Evolutionary conservation across 331 rosid species (phyloP), one percentile per base, ranked within the genome.

Genomic region (Quercus tomentella): DNA sequence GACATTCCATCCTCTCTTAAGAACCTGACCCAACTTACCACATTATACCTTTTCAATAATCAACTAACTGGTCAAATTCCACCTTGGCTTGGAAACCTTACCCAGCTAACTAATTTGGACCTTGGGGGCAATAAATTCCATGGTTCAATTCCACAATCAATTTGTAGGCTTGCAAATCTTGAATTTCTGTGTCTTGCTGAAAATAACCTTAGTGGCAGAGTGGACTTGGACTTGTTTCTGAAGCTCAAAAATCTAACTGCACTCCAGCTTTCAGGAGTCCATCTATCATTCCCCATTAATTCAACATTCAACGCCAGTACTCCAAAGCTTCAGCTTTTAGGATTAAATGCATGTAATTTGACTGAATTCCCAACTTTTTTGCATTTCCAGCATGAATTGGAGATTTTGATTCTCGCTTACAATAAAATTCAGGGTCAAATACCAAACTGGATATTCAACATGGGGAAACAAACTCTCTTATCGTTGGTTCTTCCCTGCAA

Each of bases 41-140:
- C 0, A 0, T 5, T 23, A 9, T 2, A 0, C 16, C 5, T 23
- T 4, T 0, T 0, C 5, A 0, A 0, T 0, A 57, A 57, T 16
- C 15, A 63, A 17, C 2, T 63, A 0, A 23, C 63, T 28, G 51
- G 35, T 30, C 20, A 35, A 41, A n/a, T 55, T 21, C 14, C 37
- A n/a, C 35, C 20, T 11, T 16, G 70, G 28, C 45, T 78, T 45
- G 18, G 52, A 37, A 71, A 70, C 16, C 35, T 78, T 21, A 70
- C 77, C 21, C 18, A 43, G 2, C 71, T 78, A 66, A 33, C 7
- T 65, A 0, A 0, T 0, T 30, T 65, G 31, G 4, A 25, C 1
- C 9, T 63, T 2, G 1, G 2, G 2, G 0, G 0, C 2, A 37
- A 37, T 37, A 7, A 37, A 37, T 37, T 37, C 43, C 43, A 37